Base-by-base conservation (phyloP, 202 grass and related monocot genomes). In the Musa balbisiana region DNA sequence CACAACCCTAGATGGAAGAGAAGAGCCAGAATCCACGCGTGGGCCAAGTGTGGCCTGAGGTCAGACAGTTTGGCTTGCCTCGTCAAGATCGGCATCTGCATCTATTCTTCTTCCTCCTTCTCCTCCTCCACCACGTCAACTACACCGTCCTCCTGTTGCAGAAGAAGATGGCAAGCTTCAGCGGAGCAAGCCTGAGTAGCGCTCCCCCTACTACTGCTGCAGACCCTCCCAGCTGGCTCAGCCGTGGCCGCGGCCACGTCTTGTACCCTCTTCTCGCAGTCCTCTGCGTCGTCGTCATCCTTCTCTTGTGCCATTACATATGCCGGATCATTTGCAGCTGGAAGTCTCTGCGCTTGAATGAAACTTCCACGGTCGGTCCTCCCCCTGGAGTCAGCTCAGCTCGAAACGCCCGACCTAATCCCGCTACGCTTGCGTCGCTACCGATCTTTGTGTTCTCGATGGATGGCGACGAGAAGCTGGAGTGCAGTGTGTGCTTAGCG, bases 401-500 rank as follows among this genome's bases (percentile, higher is more conserved):
- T 43, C 4, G 33, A 43, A 43, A 10, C 17, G 15, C 14, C 67
- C 8, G 29, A 25, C 65, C 10, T 8, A 51, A 3, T 5, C 8
- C 67, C 49, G 33, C 5, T 16, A 14, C 17, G 67, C 67, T 71
- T 29, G 16, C 43, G 67, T 15, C 33, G 2, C 13, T 51, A 3
- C 15, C 25, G 4, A 11, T 15, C 1, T 71, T 51, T 9, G 26
- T 43, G 12, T 49, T 9, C 10, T 12, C 10, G 25, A 6, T 43
- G 33, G 33, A 11, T 8, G 25, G 21, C 8, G 17, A 21, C 22
- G 25, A 43, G 8, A 55, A 27, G 51, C 22, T 13, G 51, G 76
- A 78, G 23, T 78, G 76, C 52, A 64, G 16, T 0, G 76, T 78
- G 63, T 78, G 76, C 23, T 13, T 78, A 23, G 8, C 51, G 64